Base-by-base conservation (phyloP, 176 grass and related monocot species). In the Oryza punctata region DNA sequence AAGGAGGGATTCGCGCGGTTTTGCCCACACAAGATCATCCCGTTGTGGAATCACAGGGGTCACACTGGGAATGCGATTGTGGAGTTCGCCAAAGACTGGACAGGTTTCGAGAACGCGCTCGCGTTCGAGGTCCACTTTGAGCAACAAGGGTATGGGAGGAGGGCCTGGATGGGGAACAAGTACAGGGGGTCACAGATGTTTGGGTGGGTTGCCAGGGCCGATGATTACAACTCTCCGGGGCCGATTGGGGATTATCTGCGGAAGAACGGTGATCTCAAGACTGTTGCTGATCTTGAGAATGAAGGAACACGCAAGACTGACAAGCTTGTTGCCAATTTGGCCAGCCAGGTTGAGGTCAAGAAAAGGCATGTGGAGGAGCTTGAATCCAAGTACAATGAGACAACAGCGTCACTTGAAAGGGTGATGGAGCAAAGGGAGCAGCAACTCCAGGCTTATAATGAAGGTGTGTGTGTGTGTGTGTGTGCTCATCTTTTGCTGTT, bases 391-490 rank as follows among this genome's bases (percentile, higher is more conserved):
- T 92, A 67, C 45, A 92, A 79, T 75, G 85, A 92, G 72, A 86
- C 82, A 0, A 88, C 82, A 0, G 6, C 77, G 70, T 85, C 82
- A 19, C 86, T 92, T 77, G 76, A 86, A 37, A 82, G 68, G 41
- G 73, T 92, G 90, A 86, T 92, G 86, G 86, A 86, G 73, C 90
- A 92, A 80, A 92, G 79, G 70, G 90, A 92, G 12, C 81, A 70
- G 66, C 66, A 88, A 2, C 59, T 83, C 24, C 66, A 83, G 29
- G 61, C 68, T 78, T 88, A 92, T 63, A 88, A 92, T 65, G 82
- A 88, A 65, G 90, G 90, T 88, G 40, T 52, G n/a, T n/a, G n/a
- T 88, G 40, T 52, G 90, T 88, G 40, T 52, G 90, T 88, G 40
- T 52, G 7, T 35, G 28, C 9, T 66, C 8, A 75, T 49, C 43